Evolutionary conservation across 768 basidiomycete genomes (phyloP), one percentile per base, ranked within the genome.

Genomic region (Galerina sulciceps): DNA sequence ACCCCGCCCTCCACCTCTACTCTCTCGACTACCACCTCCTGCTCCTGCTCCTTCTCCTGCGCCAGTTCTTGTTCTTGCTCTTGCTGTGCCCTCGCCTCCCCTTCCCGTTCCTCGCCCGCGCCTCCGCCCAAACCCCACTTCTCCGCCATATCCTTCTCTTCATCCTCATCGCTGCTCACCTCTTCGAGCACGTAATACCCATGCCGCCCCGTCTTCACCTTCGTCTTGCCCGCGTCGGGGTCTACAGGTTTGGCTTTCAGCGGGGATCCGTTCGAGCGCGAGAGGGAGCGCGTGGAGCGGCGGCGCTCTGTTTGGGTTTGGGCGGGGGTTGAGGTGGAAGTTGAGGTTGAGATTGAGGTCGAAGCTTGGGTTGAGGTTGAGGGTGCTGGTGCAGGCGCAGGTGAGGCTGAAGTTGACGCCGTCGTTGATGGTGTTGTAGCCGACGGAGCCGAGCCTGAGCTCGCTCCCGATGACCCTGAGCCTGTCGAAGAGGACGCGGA

Each of bases 161-260:
- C 26, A 3, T 70, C 67, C 23, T 67, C 67, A 48, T 66, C 67
- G 43, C 67, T 68, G 14, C 57, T 62, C 23, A 68, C 63, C 53
- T 70, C 67, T 52, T 68, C 67, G 44, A 61, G 59, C 23, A 67
- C 66, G 58, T 65, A 68, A 63, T 70, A 68, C 47, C 69, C 69
- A 59, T 63, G 65, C 11, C 52, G n/a, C n/a, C 67, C 69, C 17
- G 59, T 58, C 47, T 63, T 61, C n/a, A 66, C 54, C 56, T 65
- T 70, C 50, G 53, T 45, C 53, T 55, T 59, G 20, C 61, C 64
- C 42, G 38, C 55, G 13, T 38, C 56, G 4, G 18, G 52, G 11
- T 62, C 60, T 10, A 34, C 51, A 4, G 38, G 49, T 18, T 57
- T 53, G 20, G 23, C 38, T 22, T 53, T 53, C 11, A 31, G 26